Evolutionary conservation across 176 grass and related monocot species (phyloP).

Genomic region (Pharus latifolius): DNA sequence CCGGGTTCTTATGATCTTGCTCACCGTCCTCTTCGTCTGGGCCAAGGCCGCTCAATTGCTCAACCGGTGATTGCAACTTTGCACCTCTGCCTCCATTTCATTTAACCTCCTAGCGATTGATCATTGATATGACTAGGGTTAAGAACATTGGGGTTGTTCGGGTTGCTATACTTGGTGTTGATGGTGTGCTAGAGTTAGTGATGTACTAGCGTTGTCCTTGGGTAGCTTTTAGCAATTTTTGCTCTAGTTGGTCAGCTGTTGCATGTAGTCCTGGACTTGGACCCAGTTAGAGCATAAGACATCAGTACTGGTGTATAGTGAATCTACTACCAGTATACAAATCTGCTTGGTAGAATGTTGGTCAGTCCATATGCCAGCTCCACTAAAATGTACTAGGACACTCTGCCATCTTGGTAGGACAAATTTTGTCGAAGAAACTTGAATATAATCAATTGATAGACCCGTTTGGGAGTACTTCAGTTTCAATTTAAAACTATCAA

Average conservation of each 20-base stretch:
- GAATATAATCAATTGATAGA: background rate
- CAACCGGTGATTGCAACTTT: conserved; percentile 18
- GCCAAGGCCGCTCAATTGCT: conserved; percentile 37
- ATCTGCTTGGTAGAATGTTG: background rate
- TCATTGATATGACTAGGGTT: background rate
- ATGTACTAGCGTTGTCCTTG: too few species aligned
- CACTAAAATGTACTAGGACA: too few species aligned
- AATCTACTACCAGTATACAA: background rate
- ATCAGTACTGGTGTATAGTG: background rate
- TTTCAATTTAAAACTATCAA: too few species aligned
- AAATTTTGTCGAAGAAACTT: background rate
- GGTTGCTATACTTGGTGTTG: background rate
- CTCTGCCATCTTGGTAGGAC: too few species aligned
- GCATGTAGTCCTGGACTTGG: too few species aligned
- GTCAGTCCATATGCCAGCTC: background rate
- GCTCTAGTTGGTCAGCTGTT: too few species aligned
- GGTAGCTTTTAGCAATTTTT: too few species aligned
- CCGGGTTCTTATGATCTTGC: conserved; percentile 39
- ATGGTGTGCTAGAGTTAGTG: background rate
- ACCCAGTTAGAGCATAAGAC: background rate
- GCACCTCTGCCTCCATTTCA: background rate
- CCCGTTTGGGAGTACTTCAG: too few species aligned
- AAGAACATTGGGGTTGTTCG: background rate
- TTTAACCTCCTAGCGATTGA: background rate
- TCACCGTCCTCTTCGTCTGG: conserved; percentile 56